A percentile compares a stretch with the other conserved stretches of the same genome.
Conservation (phyloP, 179 eudicot species). For the Carnegiea gigantea region DNA sequence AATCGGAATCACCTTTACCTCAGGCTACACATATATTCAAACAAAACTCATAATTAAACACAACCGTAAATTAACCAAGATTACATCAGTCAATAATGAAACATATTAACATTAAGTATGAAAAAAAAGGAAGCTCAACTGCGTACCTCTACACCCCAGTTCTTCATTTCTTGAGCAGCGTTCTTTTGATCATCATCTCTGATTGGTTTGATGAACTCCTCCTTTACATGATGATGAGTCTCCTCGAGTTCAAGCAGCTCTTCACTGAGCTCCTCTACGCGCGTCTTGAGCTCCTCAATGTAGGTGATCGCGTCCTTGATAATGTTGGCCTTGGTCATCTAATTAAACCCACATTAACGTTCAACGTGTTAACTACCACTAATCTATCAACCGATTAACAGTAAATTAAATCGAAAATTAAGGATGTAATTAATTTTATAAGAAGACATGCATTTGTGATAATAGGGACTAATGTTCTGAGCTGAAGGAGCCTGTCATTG, state of each 20-base stretch:
- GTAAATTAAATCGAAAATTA: neutral
- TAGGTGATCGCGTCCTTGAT: slow-evolving; percentile 72
- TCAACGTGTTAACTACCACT: neutral
- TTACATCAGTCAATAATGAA: neutral
- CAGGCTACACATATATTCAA: slow-evolving; percentile 40
- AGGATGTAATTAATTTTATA: neutral
- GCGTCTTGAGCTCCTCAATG: slow-evolving; percentile 54
- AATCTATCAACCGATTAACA: neutral
- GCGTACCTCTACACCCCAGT: slow-evolving; percentile 51
- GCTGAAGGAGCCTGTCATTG: slow-evolving; percentile 52
- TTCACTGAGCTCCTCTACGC: slow-evolving; percentile 48
- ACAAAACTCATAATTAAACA: neutral
- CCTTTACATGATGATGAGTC: slow-evolving; percentile 27
- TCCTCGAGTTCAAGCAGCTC: slow-evolving; percentile 59
- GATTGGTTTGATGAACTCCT: slow-evolving; percentile 25
- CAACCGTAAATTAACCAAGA: too few species aligned
- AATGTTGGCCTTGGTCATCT: slow-evolving; percentile 85
- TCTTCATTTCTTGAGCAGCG: slow-evolving; percentile 39
- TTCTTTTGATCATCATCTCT: slow-evolving; percentile 9
- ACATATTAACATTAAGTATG: neutral
- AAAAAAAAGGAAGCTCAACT: neutral
- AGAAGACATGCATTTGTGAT: slow-evolving; percentile 57
- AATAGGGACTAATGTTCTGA: slow-evolving; percentile 62
- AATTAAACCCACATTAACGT: neutral
- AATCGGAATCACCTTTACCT: slow-evolving; percentile 53